Percentiles rank a stretch among this genome's conserved stretches.
Evolutionary conservation across 2,329 filamentous ascomycete genomes (phyloP).

Genomic region (Leptoxyphium fumago): DNA sequence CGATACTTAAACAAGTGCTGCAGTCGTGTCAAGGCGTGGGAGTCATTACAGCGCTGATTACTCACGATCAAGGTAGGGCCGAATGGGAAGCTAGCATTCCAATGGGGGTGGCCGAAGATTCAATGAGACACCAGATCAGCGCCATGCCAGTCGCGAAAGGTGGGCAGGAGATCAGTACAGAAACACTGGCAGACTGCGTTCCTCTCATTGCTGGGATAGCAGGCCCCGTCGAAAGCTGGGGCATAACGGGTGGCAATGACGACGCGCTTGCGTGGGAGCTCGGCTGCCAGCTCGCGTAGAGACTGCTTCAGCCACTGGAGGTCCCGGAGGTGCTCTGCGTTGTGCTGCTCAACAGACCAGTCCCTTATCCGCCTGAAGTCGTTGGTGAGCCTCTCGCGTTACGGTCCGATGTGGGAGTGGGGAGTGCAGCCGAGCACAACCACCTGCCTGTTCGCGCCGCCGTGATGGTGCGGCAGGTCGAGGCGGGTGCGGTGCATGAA

Average conservation of each 20-base stretch:
- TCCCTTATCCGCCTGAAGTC: constrained; percentile 39
- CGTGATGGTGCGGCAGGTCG: too few species aligned
- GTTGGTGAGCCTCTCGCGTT: constrained; percentile 23
- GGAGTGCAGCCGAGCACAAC: constrained; percentile 38
- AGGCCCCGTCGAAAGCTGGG: constrained; percentile 33
- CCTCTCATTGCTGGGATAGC: constrained; percentile 31
- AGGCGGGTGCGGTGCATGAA: too few species aligned
- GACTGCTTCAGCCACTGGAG: constrained; percentile 34
- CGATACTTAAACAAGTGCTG: too few species aligned
- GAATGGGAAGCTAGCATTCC: too few species aligned
- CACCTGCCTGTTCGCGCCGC: constrained; percentile 26
- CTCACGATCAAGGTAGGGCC: too few species aligned
- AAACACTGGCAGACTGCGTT: constrained; percentile 34
- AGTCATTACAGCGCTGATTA: too few species aligned
- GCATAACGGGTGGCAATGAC: constrained; percentile 42
- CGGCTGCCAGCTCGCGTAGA: constrained; percentile 11
- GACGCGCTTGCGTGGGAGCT: constrained; percentile 4
- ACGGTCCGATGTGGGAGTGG: constrained; percentile 34
- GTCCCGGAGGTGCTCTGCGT: constrained; percentile 32
- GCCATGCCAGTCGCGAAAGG: constrained; percentile 13
- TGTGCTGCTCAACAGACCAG: constrained; percentile 38
- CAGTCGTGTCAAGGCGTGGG: too few species aligned
- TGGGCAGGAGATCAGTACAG: constrained; percentile 36
- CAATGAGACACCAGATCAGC: constrained; percentile 11
- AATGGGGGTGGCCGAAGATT: constrained; percentile 34